A percentile compares a stretch with the other conserved stretches of the same genome.
These are phyloP conservation scores for Biscogniauxia mediterranea DNA, from an alignment of 2,329 filamentous ascomycete genomes.

Conservation along the genomic window DNA sequence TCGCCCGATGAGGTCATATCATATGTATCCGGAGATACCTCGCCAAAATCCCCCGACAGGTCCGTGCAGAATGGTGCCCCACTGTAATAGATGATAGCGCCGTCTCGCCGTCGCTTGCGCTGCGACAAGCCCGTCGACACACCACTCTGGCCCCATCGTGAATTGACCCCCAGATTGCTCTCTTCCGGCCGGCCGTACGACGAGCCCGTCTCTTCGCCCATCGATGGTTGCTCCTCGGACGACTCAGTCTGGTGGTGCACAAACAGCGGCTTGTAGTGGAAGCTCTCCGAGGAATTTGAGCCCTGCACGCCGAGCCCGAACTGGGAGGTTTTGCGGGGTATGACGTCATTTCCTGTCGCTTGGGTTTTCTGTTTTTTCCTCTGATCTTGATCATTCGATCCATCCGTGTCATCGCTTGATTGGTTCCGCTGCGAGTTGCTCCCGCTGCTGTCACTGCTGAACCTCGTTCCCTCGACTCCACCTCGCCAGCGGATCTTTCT, in stretches of 20 bases:
- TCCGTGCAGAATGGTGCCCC: constrained; percentile 80
- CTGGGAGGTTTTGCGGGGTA: constrained; percentile 41
- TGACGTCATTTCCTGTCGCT: constrained; percentile 34
- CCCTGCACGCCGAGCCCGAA: constrained; percentile 35
- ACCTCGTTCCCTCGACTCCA: constrained; percentile 60
- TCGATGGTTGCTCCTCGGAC: constrained; percentile 45
- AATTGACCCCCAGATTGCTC: constrained; percentile 46
- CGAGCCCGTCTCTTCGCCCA: constrained; percentile 46
- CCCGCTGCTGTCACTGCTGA: constrained; percentile 62
- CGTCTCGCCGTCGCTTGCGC: constrained; percentile 59
- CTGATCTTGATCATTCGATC: constrained; percentile 40
- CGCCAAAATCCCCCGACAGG: constrained; percentile 64
- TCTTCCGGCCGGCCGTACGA: constrained; percentile 48
- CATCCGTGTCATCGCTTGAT: constrained; percentile 49
- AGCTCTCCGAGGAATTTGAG: constrained; percentile 44
- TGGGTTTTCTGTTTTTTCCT: constrained; percentile 47
- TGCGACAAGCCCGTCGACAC: constrained; percentile 37
- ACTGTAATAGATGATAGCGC: constrained; percentile 81
- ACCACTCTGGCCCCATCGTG: constrained; percentile 43
- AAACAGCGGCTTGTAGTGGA: constrained; percentile 66
- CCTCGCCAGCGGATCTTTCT: constrained; percentile 80
- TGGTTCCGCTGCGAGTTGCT: constrained; percentile 47
- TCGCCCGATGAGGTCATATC: constrained; percentile 46
- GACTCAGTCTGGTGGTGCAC: constrained; percentile 44
- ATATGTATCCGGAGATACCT: constrained; percentile 44